These are phyloP conservation scores for Mortierella sp. DNA, from an alignment of 371 early-diverging fungal species.

Conservation along the genomic window DNA sequence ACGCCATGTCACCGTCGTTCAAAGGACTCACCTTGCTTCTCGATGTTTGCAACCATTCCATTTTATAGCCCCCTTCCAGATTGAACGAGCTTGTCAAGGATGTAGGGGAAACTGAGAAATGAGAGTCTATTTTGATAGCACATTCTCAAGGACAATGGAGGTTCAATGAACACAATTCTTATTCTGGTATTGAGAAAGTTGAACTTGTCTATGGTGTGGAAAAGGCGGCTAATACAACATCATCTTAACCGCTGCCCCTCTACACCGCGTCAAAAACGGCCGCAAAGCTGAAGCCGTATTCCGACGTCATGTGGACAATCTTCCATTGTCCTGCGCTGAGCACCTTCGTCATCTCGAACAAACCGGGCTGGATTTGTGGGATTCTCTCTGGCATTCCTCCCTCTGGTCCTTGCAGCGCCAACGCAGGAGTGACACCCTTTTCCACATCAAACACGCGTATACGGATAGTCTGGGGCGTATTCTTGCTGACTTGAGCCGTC, in stretches of 20 bases:
- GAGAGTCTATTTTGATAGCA: not conserved
- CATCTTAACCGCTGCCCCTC: not conserved
- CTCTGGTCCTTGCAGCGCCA: constrained; percentile 43
- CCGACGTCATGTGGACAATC: constrained; percentile 53
- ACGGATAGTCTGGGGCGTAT: constrained; percentile 29
- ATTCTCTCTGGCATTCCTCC: constrained; percentile 52
- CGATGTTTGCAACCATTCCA: not conserved
- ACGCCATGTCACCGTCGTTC: not conserved
- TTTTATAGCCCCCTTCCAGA: constrained; percentile 27
- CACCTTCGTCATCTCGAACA: constrained; percentile 42
- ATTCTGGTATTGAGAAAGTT: no score
- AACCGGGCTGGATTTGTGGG: constrained; percentile 33
- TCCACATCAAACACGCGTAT: constrained; percentile 50
- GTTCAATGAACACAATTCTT: no score
- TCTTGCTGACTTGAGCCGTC: constrained; percentile 42
- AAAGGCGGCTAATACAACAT: not conserved
- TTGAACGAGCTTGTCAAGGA: constrained; percentile 46
- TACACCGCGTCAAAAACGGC: constrained; percentile 53
- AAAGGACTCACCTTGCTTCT: no score
- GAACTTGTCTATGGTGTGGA: not conserved
- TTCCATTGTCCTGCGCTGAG: constrained; percentile 41
- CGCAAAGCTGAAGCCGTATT: constrained; percentile 52
- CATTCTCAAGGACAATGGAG: no score
- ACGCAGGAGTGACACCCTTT: constrained; percentile 31
- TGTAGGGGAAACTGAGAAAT: constrained; percentile 32